phyloP scores from a whole-genome alignment of 345 rosid genomes.

The Boechera divaricarpa region DNA sequence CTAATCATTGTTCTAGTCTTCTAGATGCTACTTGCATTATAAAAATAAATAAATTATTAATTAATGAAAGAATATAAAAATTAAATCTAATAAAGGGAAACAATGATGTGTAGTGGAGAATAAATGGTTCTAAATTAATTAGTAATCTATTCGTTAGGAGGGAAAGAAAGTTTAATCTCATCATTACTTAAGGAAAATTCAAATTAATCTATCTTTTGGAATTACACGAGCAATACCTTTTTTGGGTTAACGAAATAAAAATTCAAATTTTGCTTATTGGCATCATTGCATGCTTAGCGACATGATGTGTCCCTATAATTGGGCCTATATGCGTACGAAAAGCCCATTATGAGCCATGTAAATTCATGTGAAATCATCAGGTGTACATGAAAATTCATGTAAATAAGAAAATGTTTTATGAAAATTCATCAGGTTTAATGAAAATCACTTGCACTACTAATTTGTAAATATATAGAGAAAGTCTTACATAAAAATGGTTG shows the following conservation, averaged over 20 bases:
- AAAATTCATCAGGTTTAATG: background rate
- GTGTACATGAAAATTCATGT: background rate
- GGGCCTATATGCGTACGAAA: slow-evolving; percentile 6
- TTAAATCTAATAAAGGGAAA: slow-evolving; percentile 30
- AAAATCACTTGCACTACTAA: slow-evolving; percentile 5
- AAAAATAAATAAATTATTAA: background rate
- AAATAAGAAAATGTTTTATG: background rate
- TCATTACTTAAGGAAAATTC: slow-evolving; percentile 42
- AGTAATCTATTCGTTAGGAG: slow-evolving; percentile 25
- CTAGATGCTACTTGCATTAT: slow-evolving; percentile 32
- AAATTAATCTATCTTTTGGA: slow-evolving; percentile 30
- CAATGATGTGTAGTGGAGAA: slow-evolving; percentile 41
- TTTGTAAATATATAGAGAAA: background rate
- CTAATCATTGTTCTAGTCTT: slow-evolving; percentile 19
- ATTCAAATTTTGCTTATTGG: slow-evolving; percentile 8
- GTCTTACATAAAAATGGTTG: background rate
- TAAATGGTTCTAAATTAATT: slow-evolving; percentile 21
- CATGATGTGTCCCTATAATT: background rate
- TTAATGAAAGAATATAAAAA: background rate
- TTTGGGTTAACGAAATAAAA: slow-evolving; percentile 8
- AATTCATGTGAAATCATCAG: background rate
- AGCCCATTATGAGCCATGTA: slow-evolving; percentile 8
- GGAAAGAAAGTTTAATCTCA: slow-evolving; percentile 41
- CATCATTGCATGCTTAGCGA: slow-evolving; percentile 7
- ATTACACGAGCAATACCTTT: slow-evolving; percentile 20